Conservation (phyloP, 495 filamentous ascomycete genomes). For the Neurospora sp. region DNA sequence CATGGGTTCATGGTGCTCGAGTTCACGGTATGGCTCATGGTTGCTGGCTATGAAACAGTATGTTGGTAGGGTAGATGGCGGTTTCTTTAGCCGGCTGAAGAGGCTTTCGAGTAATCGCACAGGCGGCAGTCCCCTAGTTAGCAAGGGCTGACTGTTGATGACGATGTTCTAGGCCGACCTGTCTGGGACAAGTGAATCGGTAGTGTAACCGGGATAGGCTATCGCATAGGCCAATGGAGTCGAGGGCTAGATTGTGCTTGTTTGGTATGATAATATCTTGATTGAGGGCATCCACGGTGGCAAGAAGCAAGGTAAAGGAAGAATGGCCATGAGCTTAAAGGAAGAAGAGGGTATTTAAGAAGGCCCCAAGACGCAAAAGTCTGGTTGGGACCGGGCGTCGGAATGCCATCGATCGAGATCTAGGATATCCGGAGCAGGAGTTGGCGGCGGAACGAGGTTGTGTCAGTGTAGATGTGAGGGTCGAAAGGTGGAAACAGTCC, state of each 20-base stretch:
- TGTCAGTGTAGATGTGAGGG: background rate
- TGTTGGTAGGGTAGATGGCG: background rate
- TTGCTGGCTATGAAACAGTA: background rate
- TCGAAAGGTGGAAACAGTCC: background rate
- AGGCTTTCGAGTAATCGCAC: background rate
- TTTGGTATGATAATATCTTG: background rate
- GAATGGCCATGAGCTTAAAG: background rate
- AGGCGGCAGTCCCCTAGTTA: background rate
- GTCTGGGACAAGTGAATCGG: background rate
- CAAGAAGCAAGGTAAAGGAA: background rate
- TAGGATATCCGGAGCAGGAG: background rate
- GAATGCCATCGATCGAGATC: constrained; percentile 3
- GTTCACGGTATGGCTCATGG: background rate
- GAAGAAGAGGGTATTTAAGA: constrained; percentile 5
- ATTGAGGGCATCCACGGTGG: constrained; percentile 1
- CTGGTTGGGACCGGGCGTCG: background rate
- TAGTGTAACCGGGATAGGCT: constrained; percentile 6
- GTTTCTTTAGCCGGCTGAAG: background rate
- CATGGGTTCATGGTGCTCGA: constrained; percentile 13
- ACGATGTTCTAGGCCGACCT: background rate
- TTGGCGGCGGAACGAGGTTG: background rate
- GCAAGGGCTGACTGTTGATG: background rate
- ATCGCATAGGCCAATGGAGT: background rate
- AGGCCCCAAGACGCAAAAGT: background rate
- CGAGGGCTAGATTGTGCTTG: background rate